phyloP scores from a whole-genome alignment of 192 early-diverging fungal genomes.

The Thamnidium elegans region DNA sequence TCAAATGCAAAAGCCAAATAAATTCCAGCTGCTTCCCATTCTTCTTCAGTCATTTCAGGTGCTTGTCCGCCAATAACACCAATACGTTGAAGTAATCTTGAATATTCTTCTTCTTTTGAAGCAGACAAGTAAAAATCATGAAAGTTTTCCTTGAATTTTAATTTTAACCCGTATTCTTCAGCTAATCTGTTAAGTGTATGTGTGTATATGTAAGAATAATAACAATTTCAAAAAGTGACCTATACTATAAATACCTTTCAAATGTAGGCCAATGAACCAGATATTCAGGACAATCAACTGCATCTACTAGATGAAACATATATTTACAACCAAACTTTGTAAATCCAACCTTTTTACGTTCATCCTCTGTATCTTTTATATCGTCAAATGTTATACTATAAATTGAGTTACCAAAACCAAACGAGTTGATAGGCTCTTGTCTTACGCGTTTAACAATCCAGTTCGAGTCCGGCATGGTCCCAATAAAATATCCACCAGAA shows the following conservation, averaged over 20 bases:
- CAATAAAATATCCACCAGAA: conserved; percentile 80
- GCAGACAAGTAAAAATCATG: conserved; percentile 79
- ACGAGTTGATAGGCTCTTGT: conserved; percentile 32
- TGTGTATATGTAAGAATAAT: background rate
- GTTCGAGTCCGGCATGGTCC: conserved; percentile 91
- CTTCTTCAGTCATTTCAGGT: conserved; percentile 65
- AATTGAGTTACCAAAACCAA: conserved; percentile 83
- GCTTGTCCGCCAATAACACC: conserved; percentile 68
- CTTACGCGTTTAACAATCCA: conserved; percentile 65
- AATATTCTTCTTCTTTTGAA: conserved; percentile 46
- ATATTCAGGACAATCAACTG: conserved; percentile 96
- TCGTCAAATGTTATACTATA: conserved; percentile 87
- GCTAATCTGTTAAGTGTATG: conserved; percentile 60
- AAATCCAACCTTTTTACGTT: conserved; percentile 37
- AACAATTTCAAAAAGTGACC: background rate
- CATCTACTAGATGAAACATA: conserved; percentile 89
- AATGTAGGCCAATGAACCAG: conserved; percentile 85
- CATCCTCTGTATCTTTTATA: conserved; percentile 34
- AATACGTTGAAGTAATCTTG: conserved; percentile 76
- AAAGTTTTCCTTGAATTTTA: conserved; percentile 73
- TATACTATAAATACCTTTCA: conserved; percentile 55
- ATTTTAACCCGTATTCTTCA: conserved; percentile 73
- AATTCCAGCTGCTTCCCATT: conserved; percentile 91
- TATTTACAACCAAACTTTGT: conserved; percentile 80
- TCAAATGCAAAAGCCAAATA: conserved; percentile 74